Evolutionary conservation across 2,329 filamentous ascomycete species (phyloP).

Genomic region (Ustulina deusta): DNA sequence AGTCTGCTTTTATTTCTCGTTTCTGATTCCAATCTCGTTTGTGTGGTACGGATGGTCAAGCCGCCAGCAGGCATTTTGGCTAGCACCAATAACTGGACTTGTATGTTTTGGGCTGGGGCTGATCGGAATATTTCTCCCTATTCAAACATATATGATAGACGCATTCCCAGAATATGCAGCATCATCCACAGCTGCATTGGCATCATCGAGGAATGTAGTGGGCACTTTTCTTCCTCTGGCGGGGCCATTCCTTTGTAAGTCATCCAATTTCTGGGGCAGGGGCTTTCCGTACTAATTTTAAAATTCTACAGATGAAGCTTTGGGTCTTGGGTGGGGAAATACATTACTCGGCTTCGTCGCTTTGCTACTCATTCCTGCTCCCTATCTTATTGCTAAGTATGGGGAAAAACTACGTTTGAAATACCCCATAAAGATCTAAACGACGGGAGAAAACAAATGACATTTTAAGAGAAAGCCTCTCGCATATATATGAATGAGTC

Average conservation of each 20-base stretch:
- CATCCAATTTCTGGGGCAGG: not conserved
- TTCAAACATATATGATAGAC: conserved; percentile 37
- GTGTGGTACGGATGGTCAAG: conserved; percentile 35
- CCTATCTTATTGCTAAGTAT: conserved; percentile 35
- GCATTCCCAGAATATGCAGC: conserved; percentile 36
- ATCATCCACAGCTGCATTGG: conserved; percentile 34
- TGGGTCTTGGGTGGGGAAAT: conserved; percentile 36
- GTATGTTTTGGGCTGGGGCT: conserved; percentile 31
- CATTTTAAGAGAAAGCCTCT: not conserved
- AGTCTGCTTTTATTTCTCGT: conserved; percentile 34
- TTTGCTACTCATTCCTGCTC: conserved; percentile 32
- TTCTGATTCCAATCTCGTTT: conserved; percentile 35
- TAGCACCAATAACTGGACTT: conserved; percentile 34
- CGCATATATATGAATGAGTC: not conserved
- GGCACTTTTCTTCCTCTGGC: conserved; percentile 38
- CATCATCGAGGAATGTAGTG: conserved; percentile 31
- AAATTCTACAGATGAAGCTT: conserved; percentile 24
- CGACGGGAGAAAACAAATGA: not conserved
- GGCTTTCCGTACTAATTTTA: conserved; percentile 4
- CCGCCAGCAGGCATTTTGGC: conserved; percentile 32
- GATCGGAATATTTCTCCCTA: conserved; percentile 35
- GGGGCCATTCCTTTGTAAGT: conserved; percentile 34
- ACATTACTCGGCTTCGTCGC: conserved; percentile 31
- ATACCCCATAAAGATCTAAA: not conserved
- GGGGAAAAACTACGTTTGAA: not conserved